Evolutionary conservation across 148 eudicot species (phyloP).

Genomic region (Nyssa sinensis): DNA sequence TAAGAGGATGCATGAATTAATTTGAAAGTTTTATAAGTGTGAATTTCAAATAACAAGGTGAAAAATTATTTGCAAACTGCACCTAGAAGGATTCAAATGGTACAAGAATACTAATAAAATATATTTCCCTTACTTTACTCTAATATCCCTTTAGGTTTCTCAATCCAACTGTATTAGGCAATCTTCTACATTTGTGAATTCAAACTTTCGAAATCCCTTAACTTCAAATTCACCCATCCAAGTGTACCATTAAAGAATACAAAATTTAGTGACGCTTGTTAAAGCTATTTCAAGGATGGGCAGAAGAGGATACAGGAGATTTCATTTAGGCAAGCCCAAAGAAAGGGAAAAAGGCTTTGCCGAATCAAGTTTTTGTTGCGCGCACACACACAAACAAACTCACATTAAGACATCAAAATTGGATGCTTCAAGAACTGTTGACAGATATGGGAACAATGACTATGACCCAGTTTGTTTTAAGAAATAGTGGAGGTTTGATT

Average conservation of each 20-base stretch:
- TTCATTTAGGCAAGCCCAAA: neutral
- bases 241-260: too few relatives aligned
- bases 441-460: too few relatives aligned
- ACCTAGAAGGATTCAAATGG: too few relatives aligned
- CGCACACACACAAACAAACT: neutral
- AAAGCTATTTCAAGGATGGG: neutral
- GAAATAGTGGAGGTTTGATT: neutral
- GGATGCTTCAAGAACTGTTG: neutral
- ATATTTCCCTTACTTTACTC: too few relatives aligned
- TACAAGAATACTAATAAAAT: too few relatives aligned
- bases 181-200: too few relatives aligned
- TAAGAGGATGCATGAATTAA: too few relatives aligned
- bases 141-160: too few relatives aligned
- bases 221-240: too few relatives aligned
- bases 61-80: neutral
- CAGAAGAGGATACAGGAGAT: neutral
- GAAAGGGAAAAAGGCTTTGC: neutral
- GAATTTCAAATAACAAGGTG: neutral
- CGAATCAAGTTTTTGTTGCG: neutral
- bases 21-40: too few relatives aligned
- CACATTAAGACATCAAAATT: neutral
- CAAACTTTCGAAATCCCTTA: too few relatives aligned
- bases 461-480: neutral
- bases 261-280: neutral
- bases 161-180: too few relatives aligned